phyloP scores from a whole-genome alignment of 192 early-diverging fungal genomes.

The Coemansia sp. region DNA sequence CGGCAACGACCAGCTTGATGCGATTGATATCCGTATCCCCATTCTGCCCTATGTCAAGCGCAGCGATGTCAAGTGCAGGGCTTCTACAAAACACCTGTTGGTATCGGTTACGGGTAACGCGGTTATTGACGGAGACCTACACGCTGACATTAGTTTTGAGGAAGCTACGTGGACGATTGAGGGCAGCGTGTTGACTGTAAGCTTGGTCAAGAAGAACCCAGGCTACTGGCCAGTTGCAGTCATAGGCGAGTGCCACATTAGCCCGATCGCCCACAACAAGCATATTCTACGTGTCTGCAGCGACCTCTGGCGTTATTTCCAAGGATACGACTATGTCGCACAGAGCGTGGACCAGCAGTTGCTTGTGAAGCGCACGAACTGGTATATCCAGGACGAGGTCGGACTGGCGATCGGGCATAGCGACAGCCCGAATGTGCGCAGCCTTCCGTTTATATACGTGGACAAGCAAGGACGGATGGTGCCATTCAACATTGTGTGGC shows the following conservation, averaged over 20 bases:
- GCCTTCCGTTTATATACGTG: conserved; percentile 65
- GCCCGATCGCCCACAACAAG: conserved; percentile 29
- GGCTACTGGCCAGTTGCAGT: conserved; percentile 37
- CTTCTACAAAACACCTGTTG: conserved; percentile 23
- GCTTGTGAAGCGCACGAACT: conserved; percentile 35
- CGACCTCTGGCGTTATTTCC: conserved; percentile 51
- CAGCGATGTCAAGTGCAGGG: conserved; percentile 24
- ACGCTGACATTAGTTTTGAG: conserved; percentile 19
- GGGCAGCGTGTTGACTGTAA: conserved; percentile 20
- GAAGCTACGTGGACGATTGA: conserved; percentile 44
- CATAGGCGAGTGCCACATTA: conserved; percentile 31
- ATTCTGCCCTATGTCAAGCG: conserved; percentile 12
- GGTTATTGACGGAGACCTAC: conserved; percentile 38
- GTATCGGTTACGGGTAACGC: conserved; percentile 15
- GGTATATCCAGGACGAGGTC: conserved; percentile 61
- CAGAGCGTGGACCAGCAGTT: conserved; percentile 22
- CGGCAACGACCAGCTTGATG: no score
- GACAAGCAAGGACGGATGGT: conserved; percentile 53
- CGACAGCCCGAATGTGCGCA: conserved; percentile 60
- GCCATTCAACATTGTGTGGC: conserved; percentile 67
- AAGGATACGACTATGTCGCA: conserved; percentile 45
- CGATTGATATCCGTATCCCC: conserved; percentile 38
- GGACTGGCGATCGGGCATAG: conserved; percentile 66
- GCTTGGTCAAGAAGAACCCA: conserved; percentile 33
- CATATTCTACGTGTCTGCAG: conserved; percentile 35